Percentiles rank a stretch among this genome's conserved stretches.
These are phyloP conservation scores for Pythium scleroteichum DNA, from an alignment of 352 stramenopile genomes.

Conservation along the genomic window DNA sequence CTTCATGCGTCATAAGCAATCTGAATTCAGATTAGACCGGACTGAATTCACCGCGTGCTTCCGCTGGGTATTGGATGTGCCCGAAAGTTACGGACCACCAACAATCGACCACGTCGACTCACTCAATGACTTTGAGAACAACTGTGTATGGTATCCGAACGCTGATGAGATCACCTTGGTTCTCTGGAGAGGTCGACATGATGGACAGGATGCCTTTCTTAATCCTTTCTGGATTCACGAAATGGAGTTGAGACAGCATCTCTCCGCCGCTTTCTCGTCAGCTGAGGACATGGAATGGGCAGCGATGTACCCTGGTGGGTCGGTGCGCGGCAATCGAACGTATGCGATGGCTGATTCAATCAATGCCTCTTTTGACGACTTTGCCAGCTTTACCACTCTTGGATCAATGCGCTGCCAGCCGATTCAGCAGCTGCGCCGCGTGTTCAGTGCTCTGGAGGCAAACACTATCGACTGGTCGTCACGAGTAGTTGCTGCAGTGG, in stretches of 20 bases:
- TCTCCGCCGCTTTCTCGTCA: background rate
- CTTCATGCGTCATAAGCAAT: too few species aligned
- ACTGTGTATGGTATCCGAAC: constrained; percentile 1
- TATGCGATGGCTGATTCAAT: constrained; percentile 6
- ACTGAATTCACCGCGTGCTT: too few species aligned
- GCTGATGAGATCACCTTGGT: background rate
- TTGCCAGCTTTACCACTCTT: constrained; percentile 1
- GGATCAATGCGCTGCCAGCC: constrained; percentile 4
- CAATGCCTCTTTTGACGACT: background rate
- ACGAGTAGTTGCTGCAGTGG: background rate
- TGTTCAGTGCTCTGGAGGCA: constrained; percentile 7
- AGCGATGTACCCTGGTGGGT: background rate
- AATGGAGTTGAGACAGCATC: background rate
- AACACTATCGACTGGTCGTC: constrained; percentile 11
- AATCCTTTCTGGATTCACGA: constrained; percentile 12
- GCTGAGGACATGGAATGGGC: constrained; percentile 3
- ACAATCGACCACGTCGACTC: constrained; percentile 2
- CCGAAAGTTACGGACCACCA: background rate
- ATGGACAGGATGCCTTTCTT: background rate
- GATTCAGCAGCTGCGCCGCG: constrained; percentile 8
- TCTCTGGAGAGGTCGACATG: background rate
- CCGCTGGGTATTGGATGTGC: background rate
- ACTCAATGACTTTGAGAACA: background rate
- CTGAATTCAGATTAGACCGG: too few species aligned
- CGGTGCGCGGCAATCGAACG: constrained; percentile 4